A percentile compares a stretch with the other conserved stretches of the same genome.
phyloP scores from a whole-genome alignment of 192 early-diverging fungal genomes.

The Podila epigama region DNA sequence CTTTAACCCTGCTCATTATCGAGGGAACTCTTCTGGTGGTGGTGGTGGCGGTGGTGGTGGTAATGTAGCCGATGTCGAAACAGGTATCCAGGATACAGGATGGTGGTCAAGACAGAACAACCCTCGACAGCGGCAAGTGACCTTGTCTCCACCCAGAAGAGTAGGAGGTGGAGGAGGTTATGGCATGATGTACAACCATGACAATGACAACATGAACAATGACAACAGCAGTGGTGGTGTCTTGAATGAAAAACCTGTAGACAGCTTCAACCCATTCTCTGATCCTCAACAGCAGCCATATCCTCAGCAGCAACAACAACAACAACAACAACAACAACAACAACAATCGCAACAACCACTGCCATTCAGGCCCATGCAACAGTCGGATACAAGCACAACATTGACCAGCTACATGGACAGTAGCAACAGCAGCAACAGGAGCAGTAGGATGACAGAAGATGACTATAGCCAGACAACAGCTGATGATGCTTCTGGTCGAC shows the following conservation, averaged over 20 bases:
- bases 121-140: background rate
- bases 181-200: background rate
- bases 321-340: background rate
- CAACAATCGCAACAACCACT: background rate
- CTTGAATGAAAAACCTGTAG: too few relatives aligned
- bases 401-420: background rate
- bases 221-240: background rate
- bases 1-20: background rate
- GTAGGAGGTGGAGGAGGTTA: background rate
- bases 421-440: too few relatives aligned
- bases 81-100: background rate
- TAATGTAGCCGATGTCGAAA: background rate
- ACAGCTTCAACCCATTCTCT: too few relatives aligned
- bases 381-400: background rate
- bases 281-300: too few relatives aligned
- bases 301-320: background rate
- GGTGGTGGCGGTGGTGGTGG: background rate
- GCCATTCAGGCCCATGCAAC: too few relatives aligned
- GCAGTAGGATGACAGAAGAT: too few relatives aligned
- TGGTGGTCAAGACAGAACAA: background rate
- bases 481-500: too few relatives aligned
- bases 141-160: background rate
- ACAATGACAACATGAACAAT: background rate
- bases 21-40: background rate
- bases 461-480: too few relatives aligned